phyloP scores from a whole-genome alignment of 257 asterid species.

The Nicotiana otophora region DNA sequence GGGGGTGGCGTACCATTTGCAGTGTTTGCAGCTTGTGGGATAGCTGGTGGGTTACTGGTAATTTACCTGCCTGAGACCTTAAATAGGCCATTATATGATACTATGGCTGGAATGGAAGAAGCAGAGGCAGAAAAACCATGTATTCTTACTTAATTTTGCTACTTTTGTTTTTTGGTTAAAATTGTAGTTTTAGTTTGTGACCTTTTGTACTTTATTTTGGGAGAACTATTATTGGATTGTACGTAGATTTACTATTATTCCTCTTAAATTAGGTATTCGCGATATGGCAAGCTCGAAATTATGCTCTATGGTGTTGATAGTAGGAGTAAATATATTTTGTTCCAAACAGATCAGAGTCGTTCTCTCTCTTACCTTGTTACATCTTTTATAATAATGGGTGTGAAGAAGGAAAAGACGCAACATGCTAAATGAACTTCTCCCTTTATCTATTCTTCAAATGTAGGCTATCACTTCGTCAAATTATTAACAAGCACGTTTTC shows the following conservation, averaged over 20 bases:
- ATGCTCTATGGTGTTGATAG: neutral
- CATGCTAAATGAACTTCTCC: too few species aligned
- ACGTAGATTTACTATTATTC: neutral
- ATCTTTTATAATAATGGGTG: too few species aligned
- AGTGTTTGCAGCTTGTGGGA: constrained; percentile 64
- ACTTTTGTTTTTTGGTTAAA: neutral
- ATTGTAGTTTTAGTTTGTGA: neutral
- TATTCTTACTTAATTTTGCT: neutral
- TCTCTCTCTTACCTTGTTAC: too few species aligned
- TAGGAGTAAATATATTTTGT: too few species aligned
- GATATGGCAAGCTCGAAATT: neutral
- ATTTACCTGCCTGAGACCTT: constrained; percentile 73
- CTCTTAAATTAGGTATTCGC: neutral
- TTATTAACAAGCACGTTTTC: too few species aligned
- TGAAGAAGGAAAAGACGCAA: too few species aligned
- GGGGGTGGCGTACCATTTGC: constrained; percentile 60
- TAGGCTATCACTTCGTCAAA: too few species aligned
- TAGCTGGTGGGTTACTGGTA: constrained; percentile 61
- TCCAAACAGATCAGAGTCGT: too few species aligned
- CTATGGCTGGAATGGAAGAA: constrained; percentile 67
- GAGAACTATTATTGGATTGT: neutral
- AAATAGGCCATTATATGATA: constrained; percentile 65
- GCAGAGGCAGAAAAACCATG: constrained; percentile 30
- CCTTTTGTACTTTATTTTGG: neutral
- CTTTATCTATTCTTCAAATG: too few species aligned